phyloP scores from a whole-genome alignment of 2,329 filamentous ascomycete genomes.

The Akanthomyces uredinophilus region DNA sequence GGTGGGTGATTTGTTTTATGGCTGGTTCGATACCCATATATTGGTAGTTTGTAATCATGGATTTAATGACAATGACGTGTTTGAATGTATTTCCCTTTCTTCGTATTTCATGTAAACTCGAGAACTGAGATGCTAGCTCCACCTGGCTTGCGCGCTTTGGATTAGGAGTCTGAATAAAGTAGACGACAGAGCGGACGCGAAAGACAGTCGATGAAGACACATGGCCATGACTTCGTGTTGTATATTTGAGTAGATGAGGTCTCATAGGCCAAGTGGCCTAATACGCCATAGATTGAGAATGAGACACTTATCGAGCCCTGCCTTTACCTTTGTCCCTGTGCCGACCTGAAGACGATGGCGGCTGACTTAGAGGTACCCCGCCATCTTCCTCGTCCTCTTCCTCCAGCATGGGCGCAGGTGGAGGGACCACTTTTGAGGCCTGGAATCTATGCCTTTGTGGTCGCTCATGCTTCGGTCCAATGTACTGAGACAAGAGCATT shows the following conservation, averaged over 20 bases:
- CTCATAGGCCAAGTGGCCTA: neutral
- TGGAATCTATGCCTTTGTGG: neutral
- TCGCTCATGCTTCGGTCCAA: neutral
- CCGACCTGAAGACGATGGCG: neutral
- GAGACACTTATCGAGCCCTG: neutral
- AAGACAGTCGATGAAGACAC: too few species aligned
- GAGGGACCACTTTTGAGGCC: neutral
- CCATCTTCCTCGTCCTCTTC: slow-evolving; percentile 1
- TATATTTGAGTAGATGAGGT: neutral
- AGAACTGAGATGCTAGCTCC: neutral
- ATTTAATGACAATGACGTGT: neutral
- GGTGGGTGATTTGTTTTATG: neutral
- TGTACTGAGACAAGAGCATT: neutral
- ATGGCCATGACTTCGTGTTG: neutral
- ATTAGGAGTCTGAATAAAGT: neutral
- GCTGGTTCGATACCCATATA: neutral
- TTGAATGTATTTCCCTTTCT: neutral
- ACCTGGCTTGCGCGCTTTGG: neutral
- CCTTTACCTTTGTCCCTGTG: neutral
- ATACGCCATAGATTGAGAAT: neutral
- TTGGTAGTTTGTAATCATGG: neutral
- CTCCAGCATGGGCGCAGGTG: slow-evolving; percentile 4
- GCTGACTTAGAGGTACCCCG: neutral
- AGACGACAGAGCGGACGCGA: neutral
- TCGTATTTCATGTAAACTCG: too few species aligned